These are phyloP conservation scores for Parathielavia appendiculata DNA, from an alignment of 495 filamentous ascomycete genomes.

Conservation along the genomic window DNA sequence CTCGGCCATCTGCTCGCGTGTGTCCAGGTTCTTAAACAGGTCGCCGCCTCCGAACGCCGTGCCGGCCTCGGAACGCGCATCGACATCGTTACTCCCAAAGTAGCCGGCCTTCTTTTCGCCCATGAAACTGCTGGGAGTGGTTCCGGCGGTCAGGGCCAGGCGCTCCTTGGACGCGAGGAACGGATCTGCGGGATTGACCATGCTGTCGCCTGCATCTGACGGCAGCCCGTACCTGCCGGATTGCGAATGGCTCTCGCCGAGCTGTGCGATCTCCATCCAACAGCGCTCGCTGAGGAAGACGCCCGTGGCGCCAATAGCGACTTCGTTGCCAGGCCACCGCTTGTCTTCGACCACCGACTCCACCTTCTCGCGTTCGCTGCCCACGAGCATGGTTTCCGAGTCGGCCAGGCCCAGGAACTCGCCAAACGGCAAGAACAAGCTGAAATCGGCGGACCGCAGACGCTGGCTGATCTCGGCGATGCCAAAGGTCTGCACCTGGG, in stretches of 20 bases:
- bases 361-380: constrained; percentile 87
- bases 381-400: constrained; percentile 74
- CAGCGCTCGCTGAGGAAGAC: constrained; percentile 93
- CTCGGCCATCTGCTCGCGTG: constrained; percentile 87
- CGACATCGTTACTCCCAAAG: constrained; percentile 77
- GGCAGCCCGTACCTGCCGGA: constrained; percentile 48
- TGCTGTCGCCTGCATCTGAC: constrained; percentile 41
- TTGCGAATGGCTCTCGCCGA: constrained; percentile 56
- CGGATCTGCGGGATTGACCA: constrained; percentile 33
- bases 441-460: constrained; percentile 88
- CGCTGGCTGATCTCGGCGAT: constrained; percentile 96
- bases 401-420: constrained; percentile 91
- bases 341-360: constrained; percentile 84
- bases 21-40: constrained; percentile 98
- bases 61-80: constrained; percentile 84
- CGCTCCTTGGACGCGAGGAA: constrained; percentile 69
- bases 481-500: constrained; percentile 90
- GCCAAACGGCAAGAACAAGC: constrained; percentile 88
- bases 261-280: constrained; percentile 82
- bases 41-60: constrained; percentile 85
- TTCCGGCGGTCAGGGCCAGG: constrained; percentile 52
- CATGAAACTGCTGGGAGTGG: constrained; percentile 57
- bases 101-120: constrained; percentile 74
- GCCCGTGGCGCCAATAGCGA: constrained; percentile 82
- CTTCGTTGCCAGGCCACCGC: constrained; percentile 88